phyloP scores from a whole-genome alignment of 78 protist genomes.

The Dictyostelium capitatum region DNA sequence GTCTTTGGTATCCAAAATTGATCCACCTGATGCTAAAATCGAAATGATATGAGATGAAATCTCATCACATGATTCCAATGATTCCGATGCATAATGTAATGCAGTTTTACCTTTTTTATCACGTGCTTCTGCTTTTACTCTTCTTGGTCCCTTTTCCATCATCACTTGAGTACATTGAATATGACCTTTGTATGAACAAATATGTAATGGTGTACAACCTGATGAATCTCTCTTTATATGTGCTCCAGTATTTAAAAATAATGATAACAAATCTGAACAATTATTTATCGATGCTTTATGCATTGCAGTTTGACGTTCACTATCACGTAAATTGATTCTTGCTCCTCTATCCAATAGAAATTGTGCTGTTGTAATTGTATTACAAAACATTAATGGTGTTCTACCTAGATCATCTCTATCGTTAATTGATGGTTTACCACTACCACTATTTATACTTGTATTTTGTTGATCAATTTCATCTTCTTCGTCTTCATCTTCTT shows the following conservation, averaged over 20 bases:
- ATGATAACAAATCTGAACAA: conserved; percentile 14
- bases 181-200: conserved; percentile 29
- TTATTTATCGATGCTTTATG: conserved; percentile 28
- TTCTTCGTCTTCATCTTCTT: conserved; percentile 59
- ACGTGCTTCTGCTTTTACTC: conserved; percentile 82
- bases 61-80: conserved; percentile 44
- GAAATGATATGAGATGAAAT: conserved; percentile 30
- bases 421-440: conserved; percentile 48
- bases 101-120: conserved; percentile 76
- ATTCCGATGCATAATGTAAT: conserved; percentile 63
- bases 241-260: conserved; percentile 49
- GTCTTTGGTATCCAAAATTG: conserved; percentile 68
- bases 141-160: conserved; percentile 70
- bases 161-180: conserved; percentile 24
- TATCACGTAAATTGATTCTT: conserved; percentile 59
- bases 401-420: conserved; percentile 58
- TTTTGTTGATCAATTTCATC: neutral
- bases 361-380: neutral
- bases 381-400: conserved; percentile 72
- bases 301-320: conserved; percentile 78
- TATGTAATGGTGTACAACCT: conserved; percentile 76
- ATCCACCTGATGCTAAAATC: conserved; percentile 43
- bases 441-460: neutral
- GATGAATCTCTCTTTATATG: conserved; percentile 55
- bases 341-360: conserved; percentile 38